Evolutionary conservation across 257 asterid genomes (phyloP), one percentile per base, ranked within the genome.

Genomic region (Solanum pinnatisectum): DNA sequence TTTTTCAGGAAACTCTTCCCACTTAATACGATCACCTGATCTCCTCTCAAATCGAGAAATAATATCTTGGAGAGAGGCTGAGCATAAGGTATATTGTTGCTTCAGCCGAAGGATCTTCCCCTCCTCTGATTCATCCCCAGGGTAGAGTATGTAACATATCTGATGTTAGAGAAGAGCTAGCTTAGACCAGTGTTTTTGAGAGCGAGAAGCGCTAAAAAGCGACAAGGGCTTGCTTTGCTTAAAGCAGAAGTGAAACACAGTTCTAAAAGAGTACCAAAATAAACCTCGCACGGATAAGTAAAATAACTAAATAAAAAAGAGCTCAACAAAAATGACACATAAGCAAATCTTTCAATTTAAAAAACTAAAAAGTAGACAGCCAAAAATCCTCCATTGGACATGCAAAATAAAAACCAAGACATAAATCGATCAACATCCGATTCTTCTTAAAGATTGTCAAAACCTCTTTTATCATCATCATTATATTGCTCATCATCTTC

Each of bases 1-100:
- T 91, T 95, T 95, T 90, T 94, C 97, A 84, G 98, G 95, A 90
- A 95, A 94, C 68, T 93, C 93, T 86, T 94, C 96, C 98, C 98
- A 95, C 87, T 89, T 94, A 72, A 90, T 90, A 49, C 87, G 88
- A 87, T 90, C 95, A 78, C 90, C 91, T 67, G 95, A 94, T 93
- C 98, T 94, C 91, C 91, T 94, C 91, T 95, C 98, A 89, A 94
- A 95, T 84, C 94, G 94, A 42, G 94, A 91, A 81, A 95, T 91
- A 71, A 95, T 94, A 92, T 95, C 98, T 93, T 95, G 98, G 65
- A 95, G 96, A 91, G 98, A 95, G 86, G 98, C 98, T 15, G 98
- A 94, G 90, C 98, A 95, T 88, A 95, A 91, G 88, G 98, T 94
- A 84, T 95, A 95, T 87, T 95, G 98, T 88, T 95, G 98, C 92